Percentiles rank a stretch among this genome's conserved stretches.
These are phyloP conservation scores for Clarireedia monteithiana DNA, from an alignment of 2,329 filamentous ascomycete species.

Conservation along the genomic window DNA sequence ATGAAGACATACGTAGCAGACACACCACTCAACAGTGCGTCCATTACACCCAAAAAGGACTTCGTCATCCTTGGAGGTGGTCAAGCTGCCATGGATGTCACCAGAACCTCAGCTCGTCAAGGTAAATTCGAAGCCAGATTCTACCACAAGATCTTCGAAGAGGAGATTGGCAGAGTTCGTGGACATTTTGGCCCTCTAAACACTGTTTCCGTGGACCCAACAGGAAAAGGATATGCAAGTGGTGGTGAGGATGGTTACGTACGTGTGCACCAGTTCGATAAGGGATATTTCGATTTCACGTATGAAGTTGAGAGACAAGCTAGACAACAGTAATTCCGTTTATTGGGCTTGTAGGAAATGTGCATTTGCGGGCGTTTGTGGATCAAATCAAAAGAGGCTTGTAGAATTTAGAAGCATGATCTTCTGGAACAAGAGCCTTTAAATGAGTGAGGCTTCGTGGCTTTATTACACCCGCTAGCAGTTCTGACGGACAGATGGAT, in stretches of 20 bases:
- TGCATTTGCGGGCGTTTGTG: slow-evolving; percentile 27
- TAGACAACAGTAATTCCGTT: slow-evolving; percentile 22
- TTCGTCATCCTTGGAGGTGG: slow-evolving; percentile 97
- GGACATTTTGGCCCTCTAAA: slow-evolving; percentile 87
- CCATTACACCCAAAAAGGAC: slow-evolving; percentile 92
- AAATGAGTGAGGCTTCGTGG: not conserved
- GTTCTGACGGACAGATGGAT: no score
- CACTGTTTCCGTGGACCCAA: slow-evolving; percentile 89
- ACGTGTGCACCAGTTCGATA: slow-evolving; percentile 96
- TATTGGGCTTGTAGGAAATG: slow-evolving; percentile 14
- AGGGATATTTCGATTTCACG: slow-evolving; percentile 96
- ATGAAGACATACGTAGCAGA: slow-evolving; percentile 90
- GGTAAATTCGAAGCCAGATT: slow-evolving; percentile 99
- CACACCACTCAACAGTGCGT: slow-evolving; percentile 92
- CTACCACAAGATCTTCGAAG: slow-evolving; percentile 99
- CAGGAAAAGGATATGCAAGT: slow-evolving; percentile 85
- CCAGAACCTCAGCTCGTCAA: slow-evolving; percentile 79
- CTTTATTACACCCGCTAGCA: not conserved
- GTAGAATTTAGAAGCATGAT: slow-evolving; percentile 6
- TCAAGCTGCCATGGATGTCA: slow-evolving; percentile 98
- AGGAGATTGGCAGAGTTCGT: slow-evolving; percentile 94
- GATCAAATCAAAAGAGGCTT: slow-evolving; percentile 10
- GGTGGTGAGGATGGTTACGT: slow-evolving; percentile 99
- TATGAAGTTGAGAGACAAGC: slow-evolving; percentile 94
- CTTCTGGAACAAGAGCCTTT: not conserved